Base-by-base conservation (phyloP, 1,139 yeast species). In the Yamadazyma taylorii region DNA sequence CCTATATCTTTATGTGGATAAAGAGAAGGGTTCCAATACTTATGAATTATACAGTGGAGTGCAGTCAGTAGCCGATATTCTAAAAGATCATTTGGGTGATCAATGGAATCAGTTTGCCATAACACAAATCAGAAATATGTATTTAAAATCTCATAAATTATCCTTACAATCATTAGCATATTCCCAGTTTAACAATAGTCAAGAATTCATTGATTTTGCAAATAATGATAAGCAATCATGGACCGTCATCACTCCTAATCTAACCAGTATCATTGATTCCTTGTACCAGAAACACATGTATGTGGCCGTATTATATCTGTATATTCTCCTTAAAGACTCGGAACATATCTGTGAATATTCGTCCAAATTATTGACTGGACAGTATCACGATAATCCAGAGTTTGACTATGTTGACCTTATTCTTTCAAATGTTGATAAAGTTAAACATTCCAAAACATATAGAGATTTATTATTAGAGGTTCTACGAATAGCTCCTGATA, bases 401-500 rank as follows among this genome's bases (percentile, higher is more conserved):
- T 32, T 40, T 23, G 35, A 49, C 8, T 41, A 48, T 10, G 39
- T 46, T 4, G 50, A 45, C 3, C 25, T 47, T 9, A 38, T 54
- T 7, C 39, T 55, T 9, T 19, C 43, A 5, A 41, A 48, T 9
- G 36, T 57, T 12, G 48, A 42, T 19, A 40, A 47, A 4, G 42
- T 61, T 8, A 44, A 48, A 5, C 58, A 58, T 34, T 57, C 55
- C 23, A 48, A 50, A 5, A 24, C 43, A 3, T 66, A 65, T 33
- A 21, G 51, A 22, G 43, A 46, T 24, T 24, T 41, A 28, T 51
- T 70, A 3, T 43, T 70, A 11, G 66, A 61, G 32, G 48, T 69
- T 1, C 44, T 70, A 4, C 56, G 63, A 36, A 28, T 59, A 2
- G 56, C 61, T 33, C 55, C 66, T 17, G 49, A 53, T 2, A 45